A percentile compares a stretch with the other conserved stretches of the same genome.
These are phyloP conservation scores for Striga hermonthica DNA, from an alignment of 305 asterid genomes.

Conservation along the genomic window DNA sequence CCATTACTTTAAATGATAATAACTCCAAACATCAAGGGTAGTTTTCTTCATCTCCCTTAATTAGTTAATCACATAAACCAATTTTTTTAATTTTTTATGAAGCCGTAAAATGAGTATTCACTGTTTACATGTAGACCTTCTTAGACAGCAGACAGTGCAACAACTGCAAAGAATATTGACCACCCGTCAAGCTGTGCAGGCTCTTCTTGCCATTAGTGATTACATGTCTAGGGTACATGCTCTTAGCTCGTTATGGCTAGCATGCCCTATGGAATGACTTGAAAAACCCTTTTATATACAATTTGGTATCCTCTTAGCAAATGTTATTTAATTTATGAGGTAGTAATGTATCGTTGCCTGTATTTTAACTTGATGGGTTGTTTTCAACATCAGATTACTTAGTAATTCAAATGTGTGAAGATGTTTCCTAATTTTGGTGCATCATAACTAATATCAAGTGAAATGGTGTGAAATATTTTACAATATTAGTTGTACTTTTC, in stretches of 20 bases:
- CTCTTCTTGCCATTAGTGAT: conserved; percentile 78
- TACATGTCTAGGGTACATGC: conserved; percentile 81
- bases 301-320: neutral
- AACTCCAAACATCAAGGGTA: too few relatives aligned
- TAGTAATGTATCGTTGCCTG: too few relatives aligned
- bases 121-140: conserved; percentile 63
- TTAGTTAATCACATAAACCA: neutral
- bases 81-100: too few relatives aligned
- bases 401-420: conserved; percentile 11
- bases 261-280: conserved; percentile 59
- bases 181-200: conserved; percentile 88
- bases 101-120: neutral
- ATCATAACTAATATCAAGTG: neutral
- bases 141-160: conserved; percentile 79
- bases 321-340: too few relatives aligned
- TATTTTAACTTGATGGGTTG: neutral
- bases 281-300: neutral
- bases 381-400: conserved; percentile 1
- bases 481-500: too few relatives aligned
- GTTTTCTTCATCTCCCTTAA: neutral
- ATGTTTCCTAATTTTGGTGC: conserved; percentile 1
- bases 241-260: conserved; percentile 78
- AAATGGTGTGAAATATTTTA: too few relatives aligned
- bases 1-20: too few relatives aligned
- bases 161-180: conserved; percentile 82